Evolutionary conservation across 768 basidiomycete genomes (phyloP).

Genomic region (Lentinus brumalis): DNA sequence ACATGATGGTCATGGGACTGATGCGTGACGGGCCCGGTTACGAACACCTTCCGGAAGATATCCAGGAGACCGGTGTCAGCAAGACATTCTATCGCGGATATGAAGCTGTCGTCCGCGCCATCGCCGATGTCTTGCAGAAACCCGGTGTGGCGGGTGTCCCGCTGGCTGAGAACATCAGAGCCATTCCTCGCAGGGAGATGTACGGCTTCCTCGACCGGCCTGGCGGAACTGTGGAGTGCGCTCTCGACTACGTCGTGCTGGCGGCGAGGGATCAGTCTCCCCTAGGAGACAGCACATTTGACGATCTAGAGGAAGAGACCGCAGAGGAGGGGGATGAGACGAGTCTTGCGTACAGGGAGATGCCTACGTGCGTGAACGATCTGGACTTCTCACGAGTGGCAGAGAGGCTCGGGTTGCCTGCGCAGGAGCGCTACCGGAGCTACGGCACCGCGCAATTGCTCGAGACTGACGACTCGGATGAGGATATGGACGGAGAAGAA

Average conservation of each 20-base stretch:
- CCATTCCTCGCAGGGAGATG: background rate
- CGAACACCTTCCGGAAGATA: background rate
- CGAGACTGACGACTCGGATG: background rate
- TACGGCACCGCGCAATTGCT: background rate
- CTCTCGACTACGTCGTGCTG: conserved; percentile 10
- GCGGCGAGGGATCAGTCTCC: conserved; percentile 6
- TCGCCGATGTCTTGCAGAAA: background rate
- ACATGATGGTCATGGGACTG: background rate
- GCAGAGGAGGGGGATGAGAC: background rate
- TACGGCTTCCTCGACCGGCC: background rate
- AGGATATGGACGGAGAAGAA: background rate
- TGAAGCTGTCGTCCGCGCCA: conserved; percentile 1
- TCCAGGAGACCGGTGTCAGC: background rate
- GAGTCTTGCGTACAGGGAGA: background rate
- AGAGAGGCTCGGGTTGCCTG: background rate
- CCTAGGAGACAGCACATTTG: conserved; percentile 4
- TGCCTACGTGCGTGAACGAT: conserved; percentile 17
- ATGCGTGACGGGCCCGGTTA: background rate
- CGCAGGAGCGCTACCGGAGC: background rate
- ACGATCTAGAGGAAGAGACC: background rate
- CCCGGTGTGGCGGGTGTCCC: conserved; percentile 1
- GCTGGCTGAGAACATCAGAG: background rate
- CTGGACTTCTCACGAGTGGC: conserved; percentile 3
- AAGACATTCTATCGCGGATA: conserved; percentile 1
- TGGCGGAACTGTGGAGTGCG: conserved; percentile 7